These are phyloP conservation scores for Spergularia bocconei DNA, from an alignment of 148 eudicot species.

Conservation along the genomic window DNA sequence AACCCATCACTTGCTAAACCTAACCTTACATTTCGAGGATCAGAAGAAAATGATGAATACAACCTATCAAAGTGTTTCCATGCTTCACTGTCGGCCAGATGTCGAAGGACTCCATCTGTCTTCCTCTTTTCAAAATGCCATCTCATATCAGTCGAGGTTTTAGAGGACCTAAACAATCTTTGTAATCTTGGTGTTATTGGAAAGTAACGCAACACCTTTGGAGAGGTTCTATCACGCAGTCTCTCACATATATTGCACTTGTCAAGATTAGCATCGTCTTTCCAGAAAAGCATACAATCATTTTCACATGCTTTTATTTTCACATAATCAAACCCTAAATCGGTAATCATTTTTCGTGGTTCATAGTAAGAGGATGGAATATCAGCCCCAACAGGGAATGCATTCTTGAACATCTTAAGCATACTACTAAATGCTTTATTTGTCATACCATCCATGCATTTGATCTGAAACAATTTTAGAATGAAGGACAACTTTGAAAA, in stretches of 20 bases:
- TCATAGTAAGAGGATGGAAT: slow-evolving; percentile 5
- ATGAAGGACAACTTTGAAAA: slow-evolving; percentile 6
- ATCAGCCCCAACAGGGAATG: background rate
- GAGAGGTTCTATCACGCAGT: background rate
- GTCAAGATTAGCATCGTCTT: slow-evolving; percentile 9
- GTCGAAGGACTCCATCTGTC: slow-evolving; percentile 14
- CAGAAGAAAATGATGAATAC: background rate
- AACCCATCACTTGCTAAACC: slow-evolving; percentile 31
- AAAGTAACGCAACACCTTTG: slow-evolving; percentile 23
- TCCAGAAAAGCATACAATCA: slow-evolving; percentile 14
- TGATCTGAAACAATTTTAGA: slow-evolving; percentile 9
- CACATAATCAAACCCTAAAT: slow-evolving; percentile 15
- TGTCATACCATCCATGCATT: slow-evolving; percentile 1
- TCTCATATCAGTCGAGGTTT: slow-evolving; percentile 14
- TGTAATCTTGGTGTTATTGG: slow-evolving; percentile 15
- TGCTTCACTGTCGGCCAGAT: slow-evolving; percentile 17
- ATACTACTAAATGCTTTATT: slow-evolving; percentile 9
- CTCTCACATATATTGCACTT: background rate
- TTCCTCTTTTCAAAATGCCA: slow-evolving; percentile 11
- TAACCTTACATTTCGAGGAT: slow-evolving; percentile 21
- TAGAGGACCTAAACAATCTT: slow-evolving; percentile 14
- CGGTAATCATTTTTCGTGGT: background rate
- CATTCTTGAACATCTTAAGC: slow-evolving; percentile 4
- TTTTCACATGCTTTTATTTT: slow-evolving; percentile 14
- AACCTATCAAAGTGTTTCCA: slow-evolving; percentile 25